Percentiles rank a stretch among this genome's conserved stretches.
phyloP scores from a whole-genome alignment of 169 alveolate species.

The Blepharisma undulans region DNA sequence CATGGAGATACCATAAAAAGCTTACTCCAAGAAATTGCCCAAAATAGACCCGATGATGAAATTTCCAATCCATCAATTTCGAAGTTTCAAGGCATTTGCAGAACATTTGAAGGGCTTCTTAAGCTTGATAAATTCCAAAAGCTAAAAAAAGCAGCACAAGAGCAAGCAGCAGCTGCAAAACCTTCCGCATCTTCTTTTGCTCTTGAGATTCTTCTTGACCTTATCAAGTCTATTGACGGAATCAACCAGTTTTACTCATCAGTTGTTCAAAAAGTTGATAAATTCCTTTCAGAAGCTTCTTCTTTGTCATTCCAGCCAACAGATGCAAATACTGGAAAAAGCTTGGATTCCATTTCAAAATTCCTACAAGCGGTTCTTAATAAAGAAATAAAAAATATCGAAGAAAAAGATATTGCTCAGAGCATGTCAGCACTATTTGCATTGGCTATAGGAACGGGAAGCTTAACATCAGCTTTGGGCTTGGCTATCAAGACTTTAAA shows the following conservation, averaged over 20 bases:
- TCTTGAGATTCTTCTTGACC: too few relatives aligned
- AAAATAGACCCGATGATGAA: background rate
- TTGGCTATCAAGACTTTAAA: background rate
- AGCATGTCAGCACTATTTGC: slow-evolving; percentile 18
- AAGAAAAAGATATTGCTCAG: background rate
- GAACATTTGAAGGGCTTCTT: slow-evolving; percentile 8
- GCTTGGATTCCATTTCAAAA: background rate
- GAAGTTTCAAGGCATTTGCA: slow-evolving; percentile 5
- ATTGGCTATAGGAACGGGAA: slow-evolving; percentile 9
- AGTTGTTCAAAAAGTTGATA: too few relatives aligned
- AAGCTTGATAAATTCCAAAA: background rate
- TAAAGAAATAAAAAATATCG: background rate
- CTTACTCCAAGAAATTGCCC: background rate
- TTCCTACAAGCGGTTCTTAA: slow-evolving; percentile 7
- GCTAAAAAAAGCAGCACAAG: background rate
- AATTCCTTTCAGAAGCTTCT: too few relatives aligned
- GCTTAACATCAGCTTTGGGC: background rate
- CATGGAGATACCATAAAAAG: slow-evolving; percentile 4
- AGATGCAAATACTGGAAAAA: too few relatives aligned
- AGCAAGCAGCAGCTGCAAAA: background rate
- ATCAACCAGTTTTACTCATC: too few relatives aligned
- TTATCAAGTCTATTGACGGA: too few relatives aligned
- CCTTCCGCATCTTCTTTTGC: too few relatives aligned
- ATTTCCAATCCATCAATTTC: background rate
- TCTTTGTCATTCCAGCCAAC: too few relatives aligned